phyloP scores from a whole-genome alignment of 768 basidiomycete species.

The Lactarius trivialis region DNA sequence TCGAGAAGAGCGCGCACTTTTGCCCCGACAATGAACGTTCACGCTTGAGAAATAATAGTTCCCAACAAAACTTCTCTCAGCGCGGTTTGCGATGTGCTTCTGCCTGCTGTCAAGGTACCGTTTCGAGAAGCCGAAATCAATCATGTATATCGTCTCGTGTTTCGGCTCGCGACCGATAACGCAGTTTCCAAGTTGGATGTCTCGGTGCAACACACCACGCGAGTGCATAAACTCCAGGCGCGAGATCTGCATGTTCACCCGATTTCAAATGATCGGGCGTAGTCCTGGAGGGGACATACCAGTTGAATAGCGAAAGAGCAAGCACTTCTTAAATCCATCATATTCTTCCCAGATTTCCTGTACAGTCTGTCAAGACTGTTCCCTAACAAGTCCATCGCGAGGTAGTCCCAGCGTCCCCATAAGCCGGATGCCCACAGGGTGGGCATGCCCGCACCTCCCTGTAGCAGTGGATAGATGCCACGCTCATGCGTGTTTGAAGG shows the following conservation, averaged over 20 bases:
- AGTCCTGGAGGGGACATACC: slow-evolving; percentile 36
- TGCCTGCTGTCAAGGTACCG: slow-evolving; percentile 57
- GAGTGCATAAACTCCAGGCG: slow-evolving; percentile 73
- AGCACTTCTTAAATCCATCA: slow-evolving; percentile 64
- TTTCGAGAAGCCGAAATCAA: slow-evolving; percentile 82
- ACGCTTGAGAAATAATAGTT: slow-evolving; percentile 84
- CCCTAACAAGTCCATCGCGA: slow-evolving; percentile 74
- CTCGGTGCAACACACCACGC: slow-evolving; percentile 66
- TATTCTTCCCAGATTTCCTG: slow-evolving; percentile 46
- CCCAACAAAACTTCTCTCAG: slow-evolving; percentile 64
- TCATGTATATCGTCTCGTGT: slow-evolving; percentile 65
- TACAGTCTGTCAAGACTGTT: slow-evolving; percentile 59
- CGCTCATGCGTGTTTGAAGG: slow-evolving; percentile 73
- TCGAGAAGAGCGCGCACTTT: slow-evolving; percentile 38
- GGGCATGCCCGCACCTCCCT: slow-evolving; percentile 70
- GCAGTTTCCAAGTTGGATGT: slow-evolving; percentile 76
- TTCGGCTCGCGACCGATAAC: slow-evolving; percentile 56
- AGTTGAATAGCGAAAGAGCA: slow-evolving; percentile 73
- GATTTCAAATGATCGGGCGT: background rate
- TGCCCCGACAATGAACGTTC: slow-evolving; percentile 69
- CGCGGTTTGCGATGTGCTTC: slow-evolving; percentile 68
- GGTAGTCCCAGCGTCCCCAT: slow-evolving; percentile 32
- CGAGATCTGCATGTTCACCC: slow-evolving; percentile 43
- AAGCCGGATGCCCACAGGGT: slow-evolving; percentile 51
- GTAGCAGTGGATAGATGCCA: slow-evolving; percentile 57